Conservation (phyloP, 306 rosid species). For the Heteromeles arbutifolia region DNA sequence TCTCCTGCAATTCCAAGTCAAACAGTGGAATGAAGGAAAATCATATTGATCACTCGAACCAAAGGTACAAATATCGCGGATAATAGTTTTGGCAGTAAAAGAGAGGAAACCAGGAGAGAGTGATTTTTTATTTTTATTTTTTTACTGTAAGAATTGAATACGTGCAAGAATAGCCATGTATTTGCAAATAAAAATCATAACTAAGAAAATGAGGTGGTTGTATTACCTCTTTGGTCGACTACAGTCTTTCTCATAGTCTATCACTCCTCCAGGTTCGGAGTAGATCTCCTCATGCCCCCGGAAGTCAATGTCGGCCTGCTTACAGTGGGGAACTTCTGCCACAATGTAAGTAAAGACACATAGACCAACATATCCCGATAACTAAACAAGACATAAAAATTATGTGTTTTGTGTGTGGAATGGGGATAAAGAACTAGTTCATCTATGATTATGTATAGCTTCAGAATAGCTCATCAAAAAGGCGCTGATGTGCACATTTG, state of each 20-base stretch:
- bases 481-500: neutral
- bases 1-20: conserved; percentile 59
- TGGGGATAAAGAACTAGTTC: neutral
- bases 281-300: conserved; percentile 97
- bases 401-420: neutral
- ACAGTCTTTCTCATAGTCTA: conserved; percentile 97
- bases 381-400: conserved; percentile 3
- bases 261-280: conserved; percentile 99
- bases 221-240: conserved; percentile 92
- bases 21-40: neutral
- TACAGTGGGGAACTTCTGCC: conserved; percentile 99
- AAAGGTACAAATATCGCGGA: neutral
- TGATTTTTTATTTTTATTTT: no score
- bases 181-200: neutral
- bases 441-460: neutral
- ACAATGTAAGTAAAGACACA: conserved; percentile 94
- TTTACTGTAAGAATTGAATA: neutral
- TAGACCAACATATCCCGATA: conserved; percentile 77
- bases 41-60: neutral
- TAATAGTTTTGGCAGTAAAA: neutral
- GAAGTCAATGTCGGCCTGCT: conserved; percentile 97
- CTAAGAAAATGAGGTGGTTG: neutral
- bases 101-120: neutral
- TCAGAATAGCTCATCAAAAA: neutral
- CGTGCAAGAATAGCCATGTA: neutral